Evolutionary conservation across 208 protist genomes (phyloP), one percentile per base, ranked within the genome.

Genomic region (Trypanosoma mega): DNA sequence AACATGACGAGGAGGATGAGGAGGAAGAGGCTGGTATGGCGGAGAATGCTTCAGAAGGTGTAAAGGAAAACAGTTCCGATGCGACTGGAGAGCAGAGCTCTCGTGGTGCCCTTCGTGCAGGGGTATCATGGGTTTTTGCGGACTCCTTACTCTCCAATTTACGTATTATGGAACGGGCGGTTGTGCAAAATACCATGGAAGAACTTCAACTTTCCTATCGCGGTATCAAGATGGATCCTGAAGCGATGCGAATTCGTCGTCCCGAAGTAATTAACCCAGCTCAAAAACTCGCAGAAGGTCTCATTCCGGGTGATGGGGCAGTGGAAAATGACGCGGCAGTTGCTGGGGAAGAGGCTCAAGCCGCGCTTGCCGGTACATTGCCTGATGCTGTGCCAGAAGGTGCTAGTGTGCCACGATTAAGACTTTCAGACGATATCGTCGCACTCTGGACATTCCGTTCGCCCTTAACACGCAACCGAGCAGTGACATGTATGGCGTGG

Each of bases 401-500:
- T 33, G 36, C 45, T 0, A 39, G 74, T 24, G 34, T 80, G 27
- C 71, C 74, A 16, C 8, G 26, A 18, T 23, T 89, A 21, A 70
- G 59, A 2, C 53, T 80, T 48, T 76, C 68, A 23, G 70, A 72
- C 2, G 83, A 85, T 45, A 69, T 97, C n/a, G 57, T 72, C 27
- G 47, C 76, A 16, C 77, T 98, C 21, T 98, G 96, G 94, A 64
- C 76, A 41, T 98, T 86, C 65, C 70, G 76, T 24, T 94, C 80
- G 11, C 74, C 78, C 9, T 47, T 88, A 30, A 96, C 87, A 14
- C 58, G 58, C 29, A 81, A 82, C n/a, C 86, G 84, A 45, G 76
- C 73, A 29, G 92, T 98, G 24, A 85, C 85, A 16, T 93, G 82
- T 63, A 94, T 98, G 80, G 69, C 79, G 43, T 98, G 94, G 93